Conservation (phyloP, 805 yeast genomes). For the Starmerella cellae region DNA sequence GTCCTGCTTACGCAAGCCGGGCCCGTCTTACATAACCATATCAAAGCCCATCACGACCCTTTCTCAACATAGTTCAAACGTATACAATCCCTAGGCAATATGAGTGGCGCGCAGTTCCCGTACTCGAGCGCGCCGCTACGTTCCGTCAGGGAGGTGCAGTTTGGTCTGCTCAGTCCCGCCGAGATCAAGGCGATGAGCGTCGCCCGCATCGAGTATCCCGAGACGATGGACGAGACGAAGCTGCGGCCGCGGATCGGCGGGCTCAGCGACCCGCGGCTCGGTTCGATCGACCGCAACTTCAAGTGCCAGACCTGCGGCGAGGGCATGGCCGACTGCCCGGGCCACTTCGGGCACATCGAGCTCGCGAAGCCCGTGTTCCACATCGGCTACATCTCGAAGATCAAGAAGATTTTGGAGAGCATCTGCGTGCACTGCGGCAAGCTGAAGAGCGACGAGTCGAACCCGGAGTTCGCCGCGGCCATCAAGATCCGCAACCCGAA, state of each 20-base stretch:
- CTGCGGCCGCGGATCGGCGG: constrained; percentile 95
- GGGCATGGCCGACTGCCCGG: constrained; percentile 98
- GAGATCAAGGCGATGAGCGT: constrained; percentile 95
- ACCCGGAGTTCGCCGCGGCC: constrained; percentile 74
- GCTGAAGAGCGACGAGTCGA: constrained; percentile 69
- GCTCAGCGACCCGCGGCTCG: constrained; percentile 89
- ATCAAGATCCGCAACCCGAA: constrained; percentile 83
- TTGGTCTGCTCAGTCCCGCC: constrained; percentile 95
- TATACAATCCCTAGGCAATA: constrained; percentile 6
- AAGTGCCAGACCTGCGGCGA: constrained; percentile 99
- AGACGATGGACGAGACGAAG: constrained; percentile 97
- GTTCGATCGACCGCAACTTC: constrained; percentile 92
- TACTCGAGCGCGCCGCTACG: constrained; percentile 98
- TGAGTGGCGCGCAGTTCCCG: constrained; percentile 48
- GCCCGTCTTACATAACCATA: not conserved
- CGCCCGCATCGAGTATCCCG: constrained; percentile 95
- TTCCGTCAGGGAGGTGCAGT: constrained; percentile 94
- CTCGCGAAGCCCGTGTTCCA: constrained; percentile 97
- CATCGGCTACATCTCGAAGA: constrained; percentile 79
- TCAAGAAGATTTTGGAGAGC: constrained; percentile 89
- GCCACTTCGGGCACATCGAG: constrained; percentile 98
- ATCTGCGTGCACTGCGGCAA: constrained; percentile 99
- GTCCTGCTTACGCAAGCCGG: too few species aligned
- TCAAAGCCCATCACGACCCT: not conserved
- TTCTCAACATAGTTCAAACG: not conserved